phyloP scores from a whole-genome alignment of 78 protist species.

The Planoprotostelium fungivorum region DNA sequence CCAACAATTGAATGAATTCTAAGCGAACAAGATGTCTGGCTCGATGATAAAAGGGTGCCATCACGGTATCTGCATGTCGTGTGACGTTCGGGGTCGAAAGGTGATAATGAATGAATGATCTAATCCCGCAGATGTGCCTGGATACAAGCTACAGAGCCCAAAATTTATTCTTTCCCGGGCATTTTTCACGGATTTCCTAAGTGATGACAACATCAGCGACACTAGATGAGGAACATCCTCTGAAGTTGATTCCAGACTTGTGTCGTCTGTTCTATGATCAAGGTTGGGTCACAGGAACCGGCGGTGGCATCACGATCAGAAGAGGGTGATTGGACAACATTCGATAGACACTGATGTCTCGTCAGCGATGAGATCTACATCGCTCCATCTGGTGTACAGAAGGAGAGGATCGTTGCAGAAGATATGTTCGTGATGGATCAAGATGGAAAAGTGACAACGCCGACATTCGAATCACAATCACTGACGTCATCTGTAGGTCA shows the following conservation, averaged over 20 bases:
- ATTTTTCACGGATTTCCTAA: too few relatives aligned
- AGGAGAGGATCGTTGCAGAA: constrained; percentile 75
- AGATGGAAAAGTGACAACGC: constrained; percentile 30
- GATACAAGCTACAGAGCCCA: too few relatives aligned
- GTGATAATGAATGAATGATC: too few relatives aligned
- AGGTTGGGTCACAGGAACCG: constrained; percentile 82
- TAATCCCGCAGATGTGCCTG: too few relatives aligned
- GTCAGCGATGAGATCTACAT: constrained; percentile 62
- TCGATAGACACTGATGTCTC: not conserved
- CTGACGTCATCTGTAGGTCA: constrained; percentile 9
- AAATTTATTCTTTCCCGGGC: too few relatives aligned
- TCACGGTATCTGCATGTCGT: too few relatives aligned
- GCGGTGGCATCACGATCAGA: constrained; percentile 71
- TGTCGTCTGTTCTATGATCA: constrained; percentile 62
- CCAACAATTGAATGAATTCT: too few relatives aligned
- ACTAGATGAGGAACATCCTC: constrained; percentile 55
- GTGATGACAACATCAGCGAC: too few relatives aligned
- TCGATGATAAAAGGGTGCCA: too few relatives aligned
- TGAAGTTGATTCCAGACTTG: constrained; percentile 65
- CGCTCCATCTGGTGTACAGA: constrained; percentile 90
- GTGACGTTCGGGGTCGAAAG: too few relatives aligned
- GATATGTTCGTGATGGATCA: constrained; percentile 75
- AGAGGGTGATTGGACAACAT: not conserved
- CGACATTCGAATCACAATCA: too few relatives aligned
- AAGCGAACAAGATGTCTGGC: too few relatives aligned